Percentiles rank a stretch among this genome's conserved stretches.
Conservation (phyloP, 495 filamentous ascomycete genomes). For the Neurospora tetraspora region DNA sequence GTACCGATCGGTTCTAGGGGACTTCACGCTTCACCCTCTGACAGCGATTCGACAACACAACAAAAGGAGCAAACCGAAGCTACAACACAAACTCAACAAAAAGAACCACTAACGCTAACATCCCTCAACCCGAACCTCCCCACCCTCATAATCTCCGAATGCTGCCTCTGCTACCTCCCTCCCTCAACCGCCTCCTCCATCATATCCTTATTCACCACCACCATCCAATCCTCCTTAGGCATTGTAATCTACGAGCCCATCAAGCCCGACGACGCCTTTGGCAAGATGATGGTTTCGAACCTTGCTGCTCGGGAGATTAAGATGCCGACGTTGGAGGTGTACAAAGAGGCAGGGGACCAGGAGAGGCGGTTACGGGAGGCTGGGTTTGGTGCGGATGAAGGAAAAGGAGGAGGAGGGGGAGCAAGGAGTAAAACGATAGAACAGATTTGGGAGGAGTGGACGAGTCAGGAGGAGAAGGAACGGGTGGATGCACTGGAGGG, state of each 20-base stretch:
- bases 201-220: slow-evolving; percentile 54
- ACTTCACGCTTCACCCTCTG: background rate
- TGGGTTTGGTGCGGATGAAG: slow-evolving; percentile 43
- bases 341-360: slow-evolving; percentile 56
- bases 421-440: slow-evolving; percentile 54
- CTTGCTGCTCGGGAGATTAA: slow-evolving; percentile 74
- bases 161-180: slow-evolving; percentile 82
- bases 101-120: slow-evolving; percentile 7
- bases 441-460: slow-evolving; percentile 67
- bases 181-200: slow-evolving; percentile 49
- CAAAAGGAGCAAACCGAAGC: background rate
- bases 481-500: slow-evolving; percentile 72
- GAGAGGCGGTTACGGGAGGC: slow-evolving; percentile 48
- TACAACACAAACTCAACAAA: background rate
- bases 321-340: slow-evolving; percentile 71
- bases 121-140: slow-evolving; percentile 43
- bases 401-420: background rate
- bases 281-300: slow-evolving; percentile 82
- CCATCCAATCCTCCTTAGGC: slow-evolving; percentile 42
- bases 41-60: background rate
- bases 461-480: slow-evolving; percentile 62
- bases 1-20: background rate
- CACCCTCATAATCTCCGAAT: slow-evolving; percentile 83
- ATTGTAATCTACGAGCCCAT: slow-evolving; percentile 86
- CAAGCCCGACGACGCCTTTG: slow-evolving; percentile 72